phyloP scores from a whole-genome alignment of 2,329 filamentous ascomycete genomes.

The Penicillium nordicum region DNA sequence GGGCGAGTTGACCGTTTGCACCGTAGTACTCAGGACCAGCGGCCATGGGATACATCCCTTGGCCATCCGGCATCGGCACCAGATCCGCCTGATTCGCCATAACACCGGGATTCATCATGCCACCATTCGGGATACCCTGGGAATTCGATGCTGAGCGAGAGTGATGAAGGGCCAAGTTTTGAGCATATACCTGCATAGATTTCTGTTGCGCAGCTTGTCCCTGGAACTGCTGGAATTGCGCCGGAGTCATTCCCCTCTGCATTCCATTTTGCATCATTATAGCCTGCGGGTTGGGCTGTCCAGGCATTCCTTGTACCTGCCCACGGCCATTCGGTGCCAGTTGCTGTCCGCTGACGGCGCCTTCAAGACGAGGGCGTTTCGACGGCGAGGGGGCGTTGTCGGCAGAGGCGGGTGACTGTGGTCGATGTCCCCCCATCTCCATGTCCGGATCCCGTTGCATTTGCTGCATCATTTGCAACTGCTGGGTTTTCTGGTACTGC shows the following conservation, averaged over 20 bases:
- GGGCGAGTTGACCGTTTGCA: conserved; percentile 53
- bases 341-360: conserved; percentile 69
- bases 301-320: conserved; percentile 67
- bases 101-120: conserved; percentile 59
- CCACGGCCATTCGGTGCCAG: conserved; percentile 72
- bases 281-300: conserved; percentile 58
- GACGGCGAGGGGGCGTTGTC: conserved; percentile 91
- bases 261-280: conserved; percentile 63
- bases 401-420: conserved; percentile 74
- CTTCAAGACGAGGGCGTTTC: conserved; percentile 81
- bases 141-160: conserved; percentile 71
- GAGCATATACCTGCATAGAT: conserved; percentile 81
- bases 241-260: conserved; percentile 66
- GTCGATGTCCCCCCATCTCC: conserved; percentile 76
- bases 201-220: conserved; percentile 67
- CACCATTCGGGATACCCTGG: conserved; percentile 75
- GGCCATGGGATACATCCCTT: conserved; percentile 42
- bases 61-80: conserved; percentile 68
- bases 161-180: conserved; percentile 78
- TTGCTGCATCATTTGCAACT: conserved; percentile 63
- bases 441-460: conserved; percentile 87
- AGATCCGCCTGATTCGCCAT: conserved; percentile 78
- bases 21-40: conserved; percentile 56
- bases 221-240: conserved; percentile 69
- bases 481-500: conserved; percentile 60